Evolutionary conservation across 352 stramenopile species (phyloP).

Genomic region (Phytophthora podocarpi): DNA sequence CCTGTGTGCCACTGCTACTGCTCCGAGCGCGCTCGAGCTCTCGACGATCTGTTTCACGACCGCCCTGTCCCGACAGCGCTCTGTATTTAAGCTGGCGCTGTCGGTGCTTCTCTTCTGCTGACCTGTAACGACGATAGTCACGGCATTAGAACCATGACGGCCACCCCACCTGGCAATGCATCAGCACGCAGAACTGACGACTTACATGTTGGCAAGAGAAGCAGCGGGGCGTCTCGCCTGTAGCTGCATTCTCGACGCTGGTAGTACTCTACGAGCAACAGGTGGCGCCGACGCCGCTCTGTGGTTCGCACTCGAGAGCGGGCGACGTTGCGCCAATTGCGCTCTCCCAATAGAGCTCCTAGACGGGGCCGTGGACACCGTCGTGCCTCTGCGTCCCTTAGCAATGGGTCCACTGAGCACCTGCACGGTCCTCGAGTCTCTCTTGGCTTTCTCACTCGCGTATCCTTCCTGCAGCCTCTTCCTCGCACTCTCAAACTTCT

Average conservation of each 20-base stretch:
- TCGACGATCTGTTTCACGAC: constrained; percentile 15
- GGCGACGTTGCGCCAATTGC: constrained; percentile 43
- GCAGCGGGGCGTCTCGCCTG: constrained; percentile 23
- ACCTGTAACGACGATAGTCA: constrained; percentile 26
- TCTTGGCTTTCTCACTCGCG: constrained; percentile 69
- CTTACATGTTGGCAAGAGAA: constrained; percentile 37
- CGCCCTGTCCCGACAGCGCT: constrained; percentile 35
- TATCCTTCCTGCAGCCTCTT: constrained; percentile 83
- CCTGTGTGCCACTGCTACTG: constrained; percentile 20
- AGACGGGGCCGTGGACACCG: constrained; percentile 65
- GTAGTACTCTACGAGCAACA: constrained; percentile 32
- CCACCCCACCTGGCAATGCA: neutral
- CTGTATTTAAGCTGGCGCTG: constrained; percentile 53
- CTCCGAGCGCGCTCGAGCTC: constrained; percentile 26
- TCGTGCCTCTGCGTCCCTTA: constrained; percentile 60
- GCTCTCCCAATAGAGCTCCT: constrained; percentile 53
- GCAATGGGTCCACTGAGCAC: constrained; percentile 65
- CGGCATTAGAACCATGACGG: constrained; percentile 11
- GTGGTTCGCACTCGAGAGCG: constrained; percentile 20
- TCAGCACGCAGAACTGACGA: neutral
- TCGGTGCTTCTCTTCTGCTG: constrained; percentile 63
- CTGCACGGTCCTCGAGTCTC: constrained; percentile 74
- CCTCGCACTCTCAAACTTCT: constrained; percentile 68
- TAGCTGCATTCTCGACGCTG: constrained; percentile 19
- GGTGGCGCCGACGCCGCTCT: constrained; percentile 35